Conservation (phyloP, 2,329 filamentous ascomycete species). For the Penicillium sp. region DNA sequence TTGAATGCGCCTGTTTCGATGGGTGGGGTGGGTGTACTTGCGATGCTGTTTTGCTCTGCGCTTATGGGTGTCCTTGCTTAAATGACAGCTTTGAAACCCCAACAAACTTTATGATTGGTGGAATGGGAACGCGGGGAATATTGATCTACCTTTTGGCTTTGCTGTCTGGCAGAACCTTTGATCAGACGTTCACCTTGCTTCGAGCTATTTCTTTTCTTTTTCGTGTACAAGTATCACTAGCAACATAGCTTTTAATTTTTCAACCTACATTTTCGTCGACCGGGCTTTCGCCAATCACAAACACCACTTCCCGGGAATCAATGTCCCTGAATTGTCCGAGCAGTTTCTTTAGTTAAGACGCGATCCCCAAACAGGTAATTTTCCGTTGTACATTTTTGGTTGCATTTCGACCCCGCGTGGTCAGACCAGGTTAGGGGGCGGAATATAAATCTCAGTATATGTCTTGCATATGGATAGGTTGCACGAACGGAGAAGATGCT, state of each 20-base stretch:
- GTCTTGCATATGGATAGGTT: background rate
- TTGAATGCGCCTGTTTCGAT: conserved; percentile 23
- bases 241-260: background rate
- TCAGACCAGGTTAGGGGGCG: background rate
- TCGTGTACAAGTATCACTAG: conserved; percentile 7
- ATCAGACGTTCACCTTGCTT: background rate
- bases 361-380: conserved; percentile 3
- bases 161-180: background rate
- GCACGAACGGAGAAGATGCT: background rate
- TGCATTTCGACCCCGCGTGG: background rate
- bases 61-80: conserved; percentile 32
- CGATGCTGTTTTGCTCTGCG: conserved; percentile 31
- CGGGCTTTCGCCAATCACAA: background rate
- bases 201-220: background rate
- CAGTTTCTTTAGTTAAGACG: conserved; percentile 1
- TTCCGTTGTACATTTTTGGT: background rate
- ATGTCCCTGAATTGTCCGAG: background rate
- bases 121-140: background rate
- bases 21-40: conserved; percentile 32
- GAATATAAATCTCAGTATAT: background rate
- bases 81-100: background rate
- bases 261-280: no score
- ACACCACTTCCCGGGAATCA: background rate
- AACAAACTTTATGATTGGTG: background rate
- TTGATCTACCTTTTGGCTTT: background rate